phyloP scores from a whole-genome alignment of 2,329 filamentous ascomycete species.

The Trichoderma sp. region DNA sequence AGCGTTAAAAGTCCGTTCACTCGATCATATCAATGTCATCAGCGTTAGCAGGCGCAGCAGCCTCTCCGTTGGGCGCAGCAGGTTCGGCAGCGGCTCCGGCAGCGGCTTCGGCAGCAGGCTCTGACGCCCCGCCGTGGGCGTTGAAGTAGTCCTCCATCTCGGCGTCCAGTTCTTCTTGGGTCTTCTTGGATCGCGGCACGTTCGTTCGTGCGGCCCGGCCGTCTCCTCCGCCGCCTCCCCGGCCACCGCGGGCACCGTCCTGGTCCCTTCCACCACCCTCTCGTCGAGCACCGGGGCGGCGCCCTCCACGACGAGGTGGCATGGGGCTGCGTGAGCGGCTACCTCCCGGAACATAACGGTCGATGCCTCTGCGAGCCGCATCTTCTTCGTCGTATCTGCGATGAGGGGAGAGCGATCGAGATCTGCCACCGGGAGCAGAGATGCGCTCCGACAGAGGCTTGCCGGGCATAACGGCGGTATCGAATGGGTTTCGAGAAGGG shows the following conservation, averaged over 20 bases:
- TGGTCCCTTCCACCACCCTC: constrained; percentile 42
- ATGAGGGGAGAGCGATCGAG: constrained; percentile 62
- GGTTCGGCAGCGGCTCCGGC: constrained; percentile 18
- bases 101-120: constrained; percentile 27
- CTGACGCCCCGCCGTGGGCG: constrained; percentile 39
- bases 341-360: constrained; percentile 74
- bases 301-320: constrained; percentile 55
- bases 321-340: constrained; percentile 62
- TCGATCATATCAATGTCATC: constrained; percentile 75
- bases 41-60: constrained; percentile 37
- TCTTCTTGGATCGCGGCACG: constrained; percentile 71
- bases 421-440: constrained; percentile 57
- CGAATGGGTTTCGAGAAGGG: constrained; percentile 57
- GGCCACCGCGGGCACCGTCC: constrained; percentile 41
- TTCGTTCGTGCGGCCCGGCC: constrained; percentile 58
- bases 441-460: constrained; percentile 64
- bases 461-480: constrained; percentile 57
- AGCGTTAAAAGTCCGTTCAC: constrained; percentile 38
- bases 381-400: constrained; percentile 56
- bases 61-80: constrained; percentile 41
- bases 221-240: constrained; percentile 43
- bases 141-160: constrained; percentile 96
- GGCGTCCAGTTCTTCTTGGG: constrained; percentile 88
- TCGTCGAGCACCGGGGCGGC: constrained; percentile 54
- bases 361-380: constrained; percentile 67